Evolutionary conservation across 192 early-diverging fungal species (phyloP), one percentile per base, ranked within the genome.

Genomic region (Pilobolus umbonatus): DNA sequence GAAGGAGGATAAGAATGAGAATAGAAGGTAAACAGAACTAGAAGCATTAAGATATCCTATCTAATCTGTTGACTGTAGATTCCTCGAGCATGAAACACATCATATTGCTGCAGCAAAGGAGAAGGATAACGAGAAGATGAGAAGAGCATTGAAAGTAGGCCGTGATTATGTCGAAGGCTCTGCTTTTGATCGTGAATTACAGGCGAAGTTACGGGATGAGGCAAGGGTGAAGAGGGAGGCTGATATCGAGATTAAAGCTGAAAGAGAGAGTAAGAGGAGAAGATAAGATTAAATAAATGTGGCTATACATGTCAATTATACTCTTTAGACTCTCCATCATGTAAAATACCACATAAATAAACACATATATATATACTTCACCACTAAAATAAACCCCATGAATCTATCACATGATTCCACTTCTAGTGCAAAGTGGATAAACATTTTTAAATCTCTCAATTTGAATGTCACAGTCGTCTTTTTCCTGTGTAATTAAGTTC

Each of bases 111-210:
- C 87, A 46, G 85, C 85, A 11, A 96, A 94, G 61, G 63, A 76
- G 39, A 57, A 61, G 58, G 77, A 87, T 46, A 89, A 93, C 64
- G 71, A 69, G 26, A 72, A 74, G 62, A 60, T 91, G 62, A 80
- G 77, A 31, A 61, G 48, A 1, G 93, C 90, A 1, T 64, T 96
- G 45, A 80, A 85, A 11, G 88, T 96, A 30, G 36, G 70, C 7
- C 61, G 67, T 2, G 73, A 80, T 30, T 77, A 86, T 73, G 78
- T 82, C 0, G 85, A 91, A 53, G 91, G 92, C 17, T 79, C 79
- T 19, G 83, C 91, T 8, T 94, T 94, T 75, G 81, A 91, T 63
- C 62, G 73, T 39, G 88, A 90, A 19, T 67, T 88, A 47, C 85
- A 86, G 61, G 80, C 79, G 61, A 44, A 57, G 56, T 38, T 48